Percentiles rank a stretch among this genome's conserved stretches.
Evolutionary conservation across 352 stramenopile species (phyloP).

Genomic region (Phytopythium kandeliae): DNA sequence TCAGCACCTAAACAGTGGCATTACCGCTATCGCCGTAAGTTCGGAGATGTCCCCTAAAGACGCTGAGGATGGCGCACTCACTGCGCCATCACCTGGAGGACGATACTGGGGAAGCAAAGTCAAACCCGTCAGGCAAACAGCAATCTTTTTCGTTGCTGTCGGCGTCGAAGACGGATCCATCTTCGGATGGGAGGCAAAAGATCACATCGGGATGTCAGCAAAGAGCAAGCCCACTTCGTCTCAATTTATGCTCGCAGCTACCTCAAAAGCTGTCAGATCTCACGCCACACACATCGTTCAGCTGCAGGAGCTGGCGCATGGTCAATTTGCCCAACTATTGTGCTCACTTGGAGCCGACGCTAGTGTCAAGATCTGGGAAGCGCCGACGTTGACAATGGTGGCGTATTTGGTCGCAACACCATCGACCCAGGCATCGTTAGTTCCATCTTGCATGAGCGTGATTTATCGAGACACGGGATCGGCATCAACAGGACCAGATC

Average conservation of each 20-base stretch:
- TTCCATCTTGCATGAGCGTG: constrained; percentile 31
- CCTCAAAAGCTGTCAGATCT: constrained; percentile 12
- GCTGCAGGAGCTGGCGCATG: constrained; percentile 11
- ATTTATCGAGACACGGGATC: constrained; percentile 4
- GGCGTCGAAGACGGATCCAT: constrained; percentile 35
- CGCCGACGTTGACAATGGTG: constrained; percentile 27
- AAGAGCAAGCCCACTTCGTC: not conserved
- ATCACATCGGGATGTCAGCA: not conserved
- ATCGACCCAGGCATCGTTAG: constrained; percentile 15
- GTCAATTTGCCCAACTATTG: constrained; percentile 7
- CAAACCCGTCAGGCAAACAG: not conserved
- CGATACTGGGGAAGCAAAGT: not conserved
- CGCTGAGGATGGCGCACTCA: not conserved
- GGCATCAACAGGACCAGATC: not conserved
- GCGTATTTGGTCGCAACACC: constrained; percentile 32
- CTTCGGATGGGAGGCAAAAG: constrained; percentile 27
- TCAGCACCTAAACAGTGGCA: constrained; percentile 25
- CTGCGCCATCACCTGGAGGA: not conserved
- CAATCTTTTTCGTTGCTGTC: constrained; percentile 17
- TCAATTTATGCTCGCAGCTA: constrained; percentile 20
- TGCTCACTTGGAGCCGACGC: constrained; percentile 45
- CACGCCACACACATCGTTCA: constrained; percentile 53
- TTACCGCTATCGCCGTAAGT: constrained; percentile 24
- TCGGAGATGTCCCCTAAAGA: not conserved
- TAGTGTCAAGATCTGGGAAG: constrained; percentile 56